These are phyloP conservation scores for Aegilops tauschii DNA, from an alignment of 176 grass and related monocot species.

Conservation along the genomic window DNA sequence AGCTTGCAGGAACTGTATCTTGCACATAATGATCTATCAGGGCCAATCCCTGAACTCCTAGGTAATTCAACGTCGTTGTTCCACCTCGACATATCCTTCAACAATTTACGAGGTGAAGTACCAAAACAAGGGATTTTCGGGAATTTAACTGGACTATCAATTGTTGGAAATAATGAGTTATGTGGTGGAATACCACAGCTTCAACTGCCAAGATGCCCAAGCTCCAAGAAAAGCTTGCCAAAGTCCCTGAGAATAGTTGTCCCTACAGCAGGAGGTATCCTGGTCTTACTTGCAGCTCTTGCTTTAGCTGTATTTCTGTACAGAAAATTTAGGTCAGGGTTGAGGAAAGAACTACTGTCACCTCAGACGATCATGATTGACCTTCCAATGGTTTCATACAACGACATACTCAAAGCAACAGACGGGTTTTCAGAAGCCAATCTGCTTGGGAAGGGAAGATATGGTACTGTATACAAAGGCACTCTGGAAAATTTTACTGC, in stretches of 20 bases:
- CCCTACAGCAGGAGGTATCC: not conserved
- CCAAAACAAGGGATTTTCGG: constrained; percentile 26
- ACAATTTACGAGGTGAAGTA: constrained; percentile 33
- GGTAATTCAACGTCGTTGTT: not conserved
- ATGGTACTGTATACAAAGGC: no score
- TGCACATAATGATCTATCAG: constrained; percentile 31
- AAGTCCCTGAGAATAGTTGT: not conserved
- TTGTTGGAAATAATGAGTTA: constrained; percentile 16
- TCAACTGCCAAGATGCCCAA: not conserved
- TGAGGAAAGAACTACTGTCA: not conserved
- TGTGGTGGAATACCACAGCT: constrained; percentile 37
- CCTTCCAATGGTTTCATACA: no score
- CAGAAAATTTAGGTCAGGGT: not conserved
- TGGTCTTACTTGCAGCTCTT: not conserved
- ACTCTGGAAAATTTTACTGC: no score
- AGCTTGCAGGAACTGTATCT: not conserved
- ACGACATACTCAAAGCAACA: no score
- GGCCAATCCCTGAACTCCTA: constrained; percentile 20
- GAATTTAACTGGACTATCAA: constrained; percentile 22
- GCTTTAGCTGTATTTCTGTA: not conserved
- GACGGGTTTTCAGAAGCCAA: no score
- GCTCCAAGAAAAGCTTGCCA: not conserved
- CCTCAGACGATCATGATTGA: not conserved
- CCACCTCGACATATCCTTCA: constrained; percentile 31
- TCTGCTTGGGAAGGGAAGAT: no score